phyloP scores from a whole-genome alignment of 768 basidiomycete species.

The Tylopilus balloui region DNA sequence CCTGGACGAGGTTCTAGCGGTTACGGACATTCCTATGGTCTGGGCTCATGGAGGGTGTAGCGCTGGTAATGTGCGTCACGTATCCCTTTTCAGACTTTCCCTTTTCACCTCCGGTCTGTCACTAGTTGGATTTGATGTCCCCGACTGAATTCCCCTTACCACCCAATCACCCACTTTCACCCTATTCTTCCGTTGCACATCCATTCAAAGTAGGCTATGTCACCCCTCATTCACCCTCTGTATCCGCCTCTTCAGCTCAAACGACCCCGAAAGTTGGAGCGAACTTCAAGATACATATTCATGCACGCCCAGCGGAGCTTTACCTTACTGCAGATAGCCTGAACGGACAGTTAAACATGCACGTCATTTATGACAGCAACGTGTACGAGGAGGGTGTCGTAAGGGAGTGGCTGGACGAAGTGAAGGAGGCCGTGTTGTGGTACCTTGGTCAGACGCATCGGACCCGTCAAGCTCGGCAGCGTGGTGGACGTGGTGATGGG shows the following conservation, averaged over 20 bases:
- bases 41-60: constrained; percentile 19
- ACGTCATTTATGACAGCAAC: constrained; percentile 41
- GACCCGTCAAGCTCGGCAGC: neutral
- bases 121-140: constrained; percentile 32
- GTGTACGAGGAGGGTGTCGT: constrained; percentile 40
- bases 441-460: neutral
- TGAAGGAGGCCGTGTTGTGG: constrained; percentile 15
- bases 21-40: constrained; percentile 2
- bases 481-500: neutral
- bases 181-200: constrained; percentile 15
- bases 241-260: neutral
- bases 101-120: neutral
- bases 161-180: constrained; percentile 22
- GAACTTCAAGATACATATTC: constrained; percentile 25
- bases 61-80: constrained; percentile 29
- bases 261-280: constrained; percentile 13
- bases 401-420: constrained; percentile 46
- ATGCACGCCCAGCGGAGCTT: constrained; percentile 41
- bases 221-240: neutral
- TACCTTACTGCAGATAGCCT: constrained; percentile 41
- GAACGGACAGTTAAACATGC: constrained; percentile 31
- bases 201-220: constrained; percentile 11
- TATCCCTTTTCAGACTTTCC: neutral
- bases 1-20: neutral
- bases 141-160: constrained; percentile 36